These are phyloP conservation scores for Rhodotorula diobovata DNA, from an alignment of 768 basidiomycete species.

Conservation along the genomic window DNA sequence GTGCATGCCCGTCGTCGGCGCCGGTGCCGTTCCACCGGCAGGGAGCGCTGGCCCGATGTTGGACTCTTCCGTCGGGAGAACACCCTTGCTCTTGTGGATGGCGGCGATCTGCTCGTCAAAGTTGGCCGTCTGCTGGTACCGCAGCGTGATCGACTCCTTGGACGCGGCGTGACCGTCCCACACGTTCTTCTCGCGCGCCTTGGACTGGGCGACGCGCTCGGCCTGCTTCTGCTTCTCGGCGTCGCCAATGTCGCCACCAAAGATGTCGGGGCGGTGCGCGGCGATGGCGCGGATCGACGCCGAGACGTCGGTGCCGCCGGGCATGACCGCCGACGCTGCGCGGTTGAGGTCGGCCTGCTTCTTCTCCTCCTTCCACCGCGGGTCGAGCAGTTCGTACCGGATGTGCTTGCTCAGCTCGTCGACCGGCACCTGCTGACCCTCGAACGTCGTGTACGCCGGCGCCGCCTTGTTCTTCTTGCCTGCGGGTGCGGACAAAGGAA, in stretches of 20 bases:
- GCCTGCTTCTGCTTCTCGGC: constrained; percentile 64
- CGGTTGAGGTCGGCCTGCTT: constrained; percentile 82
- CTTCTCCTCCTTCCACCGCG: constrained; percentile 95
- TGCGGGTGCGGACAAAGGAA: background rate
- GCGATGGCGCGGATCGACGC: constrained; percentile 89
- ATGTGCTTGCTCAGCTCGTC: constrained; percentile 96
- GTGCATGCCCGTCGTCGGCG: constrained; percentile 51
- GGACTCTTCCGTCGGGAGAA: constrained; percentile 56
- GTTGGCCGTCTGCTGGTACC: constrained; percentile 86
- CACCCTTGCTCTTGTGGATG: constrained; percentile 81
- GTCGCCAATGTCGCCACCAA: constrained; percentile 88
- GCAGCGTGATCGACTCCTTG: constrained; percentile 80
- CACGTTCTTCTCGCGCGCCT: constrained; percentile 88
- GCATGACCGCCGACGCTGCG: constrained; percentile 53
- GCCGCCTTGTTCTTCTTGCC: constrained; percentile 58
- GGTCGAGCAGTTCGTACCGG: constrained; percentile 95
- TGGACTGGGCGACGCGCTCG: constrained; percentile 73
- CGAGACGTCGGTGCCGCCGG: constrained; percentile 75
- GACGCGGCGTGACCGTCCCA: constrained; percentile 99
- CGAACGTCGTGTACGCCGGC: constrained; percentile 71
- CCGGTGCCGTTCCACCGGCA: constrained; percentile 53
- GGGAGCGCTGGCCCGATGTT: constrained; percentile 26
- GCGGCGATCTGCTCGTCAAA: constrained; percentile 98
- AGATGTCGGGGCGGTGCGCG: constrained; percentile 92
- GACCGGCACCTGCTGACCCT: constrained; percentile 87